phyloP scores from a whole-genome alignment of 2,329 filamentous ascomycete genomes.

The Ophiostoma quercus region DNA sequence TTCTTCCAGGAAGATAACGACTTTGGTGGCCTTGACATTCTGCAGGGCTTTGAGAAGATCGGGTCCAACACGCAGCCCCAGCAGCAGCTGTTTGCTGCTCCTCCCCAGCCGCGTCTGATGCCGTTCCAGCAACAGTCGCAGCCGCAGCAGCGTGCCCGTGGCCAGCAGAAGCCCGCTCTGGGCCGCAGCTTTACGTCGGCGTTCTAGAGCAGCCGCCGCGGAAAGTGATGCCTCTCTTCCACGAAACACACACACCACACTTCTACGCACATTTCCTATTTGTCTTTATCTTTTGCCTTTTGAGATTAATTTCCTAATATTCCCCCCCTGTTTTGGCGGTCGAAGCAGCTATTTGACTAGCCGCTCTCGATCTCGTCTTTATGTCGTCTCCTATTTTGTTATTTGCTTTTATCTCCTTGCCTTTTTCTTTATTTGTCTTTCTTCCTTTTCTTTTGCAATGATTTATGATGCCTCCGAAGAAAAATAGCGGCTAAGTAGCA shows the following conservation, averaged over 20 bases:
- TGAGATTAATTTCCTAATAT: not conserved
- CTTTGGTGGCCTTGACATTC: slow-evolving; percentile 60
- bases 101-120: slow-evolving; percentile 35
- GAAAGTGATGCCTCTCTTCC: not conserved
- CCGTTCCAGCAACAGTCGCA: slow-evolving; percentile 32
- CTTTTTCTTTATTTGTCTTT: slow-evolving; percentile 12
- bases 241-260: not conserved
- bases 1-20: slow-evolving; percentile 57
- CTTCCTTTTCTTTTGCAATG: slow-evolving; percentile 23
- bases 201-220: slow-evolving; percentile 31
- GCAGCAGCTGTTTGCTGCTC: slow-evolving; percentile 27
- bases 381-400: slow-evolving; percentile 2
- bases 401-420: not conserved
- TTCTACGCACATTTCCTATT: not conserved
- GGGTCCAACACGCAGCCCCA: slow-evolving; percentile 43
- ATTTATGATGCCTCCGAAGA: slow-evolving; percentile 29
- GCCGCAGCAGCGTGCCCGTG: slow-evolving; percentile 28
- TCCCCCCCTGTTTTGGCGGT: not conserved
- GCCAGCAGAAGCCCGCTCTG: slow-evolving; percentile 36
- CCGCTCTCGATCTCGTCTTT: not conserved
- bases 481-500: slow-evolving; percentile 22
- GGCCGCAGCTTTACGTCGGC: slow-evolving; percentile 38
- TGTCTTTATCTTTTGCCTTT: not conserved
- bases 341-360: not conserved
- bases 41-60: slow-evolving; percentile 72